Evolutionary conservation across 169 alveolate genomes (phyloP), one percentile per base, ranked within the genome.

Genomic region (Plasmodium vinckei): DNA sequence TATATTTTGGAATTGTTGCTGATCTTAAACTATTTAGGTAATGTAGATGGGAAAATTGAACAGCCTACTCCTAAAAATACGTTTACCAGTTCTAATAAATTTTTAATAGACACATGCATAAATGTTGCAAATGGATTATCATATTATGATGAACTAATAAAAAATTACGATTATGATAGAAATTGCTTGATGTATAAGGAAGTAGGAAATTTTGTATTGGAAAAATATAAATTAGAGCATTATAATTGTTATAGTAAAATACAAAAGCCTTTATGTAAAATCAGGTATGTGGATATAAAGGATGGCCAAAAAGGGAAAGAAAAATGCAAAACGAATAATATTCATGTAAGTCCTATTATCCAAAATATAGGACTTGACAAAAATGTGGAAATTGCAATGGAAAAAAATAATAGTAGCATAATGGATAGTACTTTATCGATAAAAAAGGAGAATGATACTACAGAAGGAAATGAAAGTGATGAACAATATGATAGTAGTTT

Each of bases 121-220:
- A 9, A 19, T 23, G 72, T 75, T 19, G 63, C 49, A 25, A 54
- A 63, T 5, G 88, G 59, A 6, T 15, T 75, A 75, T 61, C 42
- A 19, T 75, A 61, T 51, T 75, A 75, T 53, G 75, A 75, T 61
- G 88, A 75, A 10, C 39, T 61, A 56, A 5, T 75, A 68, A 49
- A 75, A 56, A 61, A 75, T 17, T 75, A 75, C 4, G 25, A 44
- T 13, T 75, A 75, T 27, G 73, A 75, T 17, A 44, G 27, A 13
- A 27, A 61, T 10, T 75, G 88, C 21, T 63, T 65, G 13, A 25
- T 47, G 5, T 75, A 75, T 75, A 65, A 56, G 17, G 23, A 75
- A 27, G 61, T 75, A 25, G 88, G 88, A 10, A 75, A 75, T 17
- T n/a, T n/a, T 10, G 73, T 63, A 47, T 63, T 75, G 23, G 88